Percentiles rank a stretch among this genome's conserved stretches.
phyloP scores from a whole-genome alignment of 2,329 filamentous ascomycete genomes.

The Arachnomyces sp. region DNA sequence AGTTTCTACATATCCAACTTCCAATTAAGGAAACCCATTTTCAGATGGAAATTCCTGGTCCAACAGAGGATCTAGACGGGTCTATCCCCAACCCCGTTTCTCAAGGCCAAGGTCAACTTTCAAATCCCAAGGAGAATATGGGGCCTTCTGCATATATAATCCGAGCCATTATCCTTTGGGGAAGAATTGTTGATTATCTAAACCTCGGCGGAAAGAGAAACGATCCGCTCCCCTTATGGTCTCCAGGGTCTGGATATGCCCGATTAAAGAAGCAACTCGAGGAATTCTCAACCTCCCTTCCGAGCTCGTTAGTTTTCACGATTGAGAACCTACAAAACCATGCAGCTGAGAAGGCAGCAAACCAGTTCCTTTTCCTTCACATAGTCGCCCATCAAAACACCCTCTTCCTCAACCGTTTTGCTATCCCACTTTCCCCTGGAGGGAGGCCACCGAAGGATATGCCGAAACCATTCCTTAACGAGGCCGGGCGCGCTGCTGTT shows the following conservation, averaged over 20 bases:
- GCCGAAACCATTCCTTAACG: conserved; percentile 68
- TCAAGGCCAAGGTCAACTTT: conserved; percentile 56
- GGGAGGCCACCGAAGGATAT: conserved; percentile 60
- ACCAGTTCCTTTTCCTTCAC: conserved; percentile 89
- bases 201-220: conserved; percentile 81
- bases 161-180: conserved; percentile 79
- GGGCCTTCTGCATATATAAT: conserved; percentile 89
- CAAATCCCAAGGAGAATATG: conserved; percentile 74
- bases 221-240: conserved; percentile 74
- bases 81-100: conserved; percentile 56
- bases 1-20: conserved; percentile 79
- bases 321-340: conserved; percentile 78
- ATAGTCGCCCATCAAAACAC: conserved; percentile 83
- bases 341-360: conserved; percentile 73
- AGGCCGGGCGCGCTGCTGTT: conserved; percentile 67
- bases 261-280: conserved; percentile 63
- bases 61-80: conserved; percentile 76
- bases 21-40: conserved; percentile 88
- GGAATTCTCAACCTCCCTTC: conserved; percentile 61
- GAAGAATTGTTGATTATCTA: conserved; percentile 77
- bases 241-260: conserved; percentile 67
- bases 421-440: conserved; percentile 61
- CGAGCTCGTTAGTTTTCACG: conserved; percentile 64
- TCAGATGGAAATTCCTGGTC: conserved; percentile 80
- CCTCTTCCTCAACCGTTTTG: conserved; percentile 83